Evolutionary conservation across 495 filamentous ascomycete species (phyloP), one percentile per base, ranked within the genome.

Genomic region (Rhypophila decipiens): DNA sequence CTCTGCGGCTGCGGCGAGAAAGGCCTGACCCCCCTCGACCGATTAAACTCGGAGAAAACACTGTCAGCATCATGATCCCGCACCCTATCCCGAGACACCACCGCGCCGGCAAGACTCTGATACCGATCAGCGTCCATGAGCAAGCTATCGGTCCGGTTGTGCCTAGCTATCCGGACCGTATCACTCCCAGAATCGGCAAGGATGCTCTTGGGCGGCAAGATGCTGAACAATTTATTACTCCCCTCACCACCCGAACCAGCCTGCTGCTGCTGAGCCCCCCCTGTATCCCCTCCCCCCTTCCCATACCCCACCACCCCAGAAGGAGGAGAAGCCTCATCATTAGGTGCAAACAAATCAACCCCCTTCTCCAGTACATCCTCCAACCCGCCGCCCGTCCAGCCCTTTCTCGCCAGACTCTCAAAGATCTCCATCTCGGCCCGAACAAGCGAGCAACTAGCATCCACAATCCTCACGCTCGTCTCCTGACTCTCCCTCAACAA

Each of bases 381-480:
- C 18, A 84, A 58, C 0, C 80, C 80, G 22, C 79, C 80, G 9
- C 80, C 80, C 20, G 69, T 75, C 80, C 80, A 84, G 3, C 79
- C 80, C 49, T 84, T 84, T 42, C 77, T 59, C 35, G 80, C 79
- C 46, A 84, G 57, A 18, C 75, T 71, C 63, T 84, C 80, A 53
- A 82, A 84, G 40, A 84, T 82, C 49, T 84, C 80, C 5, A 83
- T 72, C 61, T 84, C 80, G 37, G 80, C 80, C 18, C 80, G 69
- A 19, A 82, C 79, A 4, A 84, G 65, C 37, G 72, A 71, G 36
- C 78, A 80, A 20, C 76, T 74, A n/a, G 73, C 76, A 41, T 84
- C 80, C 5, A 82, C 66, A 48, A 84, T 80, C 39, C 65, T 63
- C 10, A 55, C 60, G 22, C 74, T 78, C 50, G 77, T 75, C 53